These are phyloP conservation scores for Coniella lustricola DNA, from an alignment of 2,329 filamentous ascomycete genomes.

Conservation along the genomic window DNA sequence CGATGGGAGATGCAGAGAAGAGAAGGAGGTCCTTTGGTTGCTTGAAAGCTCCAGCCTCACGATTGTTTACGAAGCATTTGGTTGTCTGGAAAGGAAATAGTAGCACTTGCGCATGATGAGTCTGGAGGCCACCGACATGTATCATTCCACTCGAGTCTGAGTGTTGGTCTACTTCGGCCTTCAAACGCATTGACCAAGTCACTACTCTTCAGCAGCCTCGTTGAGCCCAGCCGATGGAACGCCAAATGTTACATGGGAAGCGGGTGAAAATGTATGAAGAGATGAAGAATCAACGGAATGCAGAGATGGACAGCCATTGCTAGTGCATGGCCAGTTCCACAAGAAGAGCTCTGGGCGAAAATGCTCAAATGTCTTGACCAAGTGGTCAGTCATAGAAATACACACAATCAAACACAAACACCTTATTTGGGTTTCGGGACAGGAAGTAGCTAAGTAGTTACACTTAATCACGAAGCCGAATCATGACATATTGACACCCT, in stretches of 20 bases:
- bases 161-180: conserved; percentile 4
- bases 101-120: conserved; percentile 41
- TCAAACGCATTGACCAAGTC: background rate
- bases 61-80: conserved; percentile 16
- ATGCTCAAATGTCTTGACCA: conserved; percentile 21
- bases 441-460: conserved; percentile 10
- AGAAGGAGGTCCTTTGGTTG: conserved; percentile 48
- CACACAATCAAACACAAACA: background rate
- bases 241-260: background rate
- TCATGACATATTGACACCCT: background rate
- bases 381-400: conserved; percentile 21
- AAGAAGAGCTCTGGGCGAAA: conserved; percentile 6
- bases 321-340: conserved; percentile 23
- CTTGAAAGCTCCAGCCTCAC: conserved; percentile 59
- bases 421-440: conserved; percentile 6
- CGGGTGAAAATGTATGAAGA: background rate
- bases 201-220: background rate
- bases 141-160: background rate
- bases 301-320: conserved; percentile 20
- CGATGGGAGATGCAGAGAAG: conserved; percentile 10
- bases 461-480: conserved; percentile 10
- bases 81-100: conserved; percentile 18
- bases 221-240: background rate
- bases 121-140: conserved; percentile 42
- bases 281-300: background rate